Percentiles rank a stretch among this genome's conserved stretches.
Conservation (phyloP, 148 eudicot species). For the Persicaria tinctoria region DNA sequence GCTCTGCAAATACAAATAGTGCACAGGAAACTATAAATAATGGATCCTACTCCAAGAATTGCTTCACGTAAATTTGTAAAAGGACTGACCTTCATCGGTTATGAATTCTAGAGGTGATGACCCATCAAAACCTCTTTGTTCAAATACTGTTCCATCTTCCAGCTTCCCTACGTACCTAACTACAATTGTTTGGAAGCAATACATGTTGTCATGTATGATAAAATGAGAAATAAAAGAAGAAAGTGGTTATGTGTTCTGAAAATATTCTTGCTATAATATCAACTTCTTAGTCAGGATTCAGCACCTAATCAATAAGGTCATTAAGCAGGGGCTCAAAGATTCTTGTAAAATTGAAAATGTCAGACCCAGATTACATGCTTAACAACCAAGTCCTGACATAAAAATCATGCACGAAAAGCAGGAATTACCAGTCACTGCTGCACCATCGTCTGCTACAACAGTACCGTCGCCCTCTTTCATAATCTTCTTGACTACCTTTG, state of each 20-base stretch:
- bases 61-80: constrained; percentile 6
- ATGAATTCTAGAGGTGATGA: constrained; percentile 41
- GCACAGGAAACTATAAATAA: constrained; percentile 3
- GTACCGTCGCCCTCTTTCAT: constrained; percentile 48
- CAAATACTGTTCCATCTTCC: constrained; percentile 55
- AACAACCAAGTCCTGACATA: neutral
- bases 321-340: neutral
- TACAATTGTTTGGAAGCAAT: constrained; percentile 21
- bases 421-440: constrained; percentile 46
- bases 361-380: neutral
- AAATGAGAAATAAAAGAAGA: neutral
- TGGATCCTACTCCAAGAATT: neutral
- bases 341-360: neutral
- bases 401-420: constrained; percentile 8
- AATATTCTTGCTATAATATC: constrained; percentile 2
- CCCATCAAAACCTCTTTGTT: constrained; percentile 53
- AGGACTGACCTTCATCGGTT: constrained; percentile 55
- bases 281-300: neutral
- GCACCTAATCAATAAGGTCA: neutral
- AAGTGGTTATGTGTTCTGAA: neutral
- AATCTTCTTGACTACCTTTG: constrained; percentile 51
- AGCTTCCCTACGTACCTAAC: constrained; percentile 52
- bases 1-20: constrained; percentile 28
- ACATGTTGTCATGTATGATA: neutral
- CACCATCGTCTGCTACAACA: constrained; percentile 48